A percentile compares a stretch with the other conserved stretches of the same genome.
phyloP scores from a whole-genome alignment of 139 green algal species.

The Chlamydomonas schloesseri region DNA sequence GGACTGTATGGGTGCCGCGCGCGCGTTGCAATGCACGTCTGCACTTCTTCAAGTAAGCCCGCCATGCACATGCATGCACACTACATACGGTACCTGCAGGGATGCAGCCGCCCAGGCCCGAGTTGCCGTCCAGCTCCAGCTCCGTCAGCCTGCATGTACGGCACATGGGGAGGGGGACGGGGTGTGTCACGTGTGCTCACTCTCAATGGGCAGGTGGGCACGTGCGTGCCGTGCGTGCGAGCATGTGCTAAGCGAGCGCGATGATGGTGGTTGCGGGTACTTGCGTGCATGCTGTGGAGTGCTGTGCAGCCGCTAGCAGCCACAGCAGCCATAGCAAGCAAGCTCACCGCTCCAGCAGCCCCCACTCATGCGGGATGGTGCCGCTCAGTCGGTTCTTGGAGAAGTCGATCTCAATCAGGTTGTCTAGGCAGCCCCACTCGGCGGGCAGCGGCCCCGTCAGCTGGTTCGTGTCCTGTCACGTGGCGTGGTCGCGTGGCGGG shows the following conservation, averaged over 20 bases:
- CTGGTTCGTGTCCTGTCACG: conserved; percentile 7
- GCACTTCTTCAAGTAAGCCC: too few relatives aligned
- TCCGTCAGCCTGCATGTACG: conserved; percentile 20
- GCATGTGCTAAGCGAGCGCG: too few relatives aligned
- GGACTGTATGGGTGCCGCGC: too few relatives aligned
- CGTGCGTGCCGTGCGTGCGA: neutral
- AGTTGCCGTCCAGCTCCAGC: conserved; percentile 40
- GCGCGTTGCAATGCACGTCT: too few relatives aligned
- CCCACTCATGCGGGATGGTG: conserved; percentile 35
- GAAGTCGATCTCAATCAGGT: conserved; percentile 42
- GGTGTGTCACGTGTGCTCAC: too few relatives aligned
- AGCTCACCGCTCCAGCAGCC: neutral
- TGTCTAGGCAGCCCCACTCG: conserved; percentile 39
- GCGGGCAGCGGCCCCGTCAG: conserved; percentile 9
- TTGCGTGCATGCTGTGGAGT: too few relatives aligned
- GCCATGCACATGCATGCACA: too few relatives aligned
- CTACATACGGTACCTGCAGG: too few relatives aligned
- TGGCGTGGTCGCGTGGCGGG: neutral
- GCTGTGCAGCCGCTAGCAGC: too few relatives aligned
- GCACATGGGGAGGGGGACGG: neutral
- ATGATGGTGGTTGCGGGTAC: too few relatives aligned
- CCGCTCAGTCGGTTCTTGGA: conserved; percentile 4
- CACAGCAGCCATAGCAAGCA: too few relatives aligned
- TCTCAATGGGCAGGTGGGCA: neutral
- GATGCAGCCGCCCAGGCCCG: conserved; percentile 30